Evolutionary conservation across 2,329 filamentous ascomycete genomes (phyloP), one percentile per base, ranked within the genome.

Genomic region (Trichoderma lentiforme): DNA sequence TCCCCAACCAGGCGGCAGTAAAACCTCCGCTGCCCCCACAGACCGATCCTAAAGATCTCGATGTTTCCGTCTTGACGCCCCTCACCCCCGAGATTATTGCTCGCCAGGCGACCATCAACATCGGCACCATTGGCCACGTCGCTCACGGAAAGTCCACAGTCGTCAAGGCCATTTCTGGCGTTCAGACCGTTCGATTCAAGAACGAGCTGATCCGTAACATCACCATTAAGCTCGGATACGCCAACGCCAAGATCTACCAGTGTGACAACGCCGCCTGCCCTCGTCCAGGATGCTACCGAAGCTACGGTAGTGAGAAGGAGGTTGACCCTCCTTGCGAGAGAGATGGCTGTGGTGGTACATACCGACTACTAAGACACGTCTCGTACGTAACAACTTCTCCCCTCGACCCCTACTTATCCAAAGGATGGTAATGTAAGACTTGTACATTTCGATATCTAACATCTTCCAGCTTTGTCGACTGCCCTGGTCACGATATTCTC

Each of bases 401-500:
- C 57, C 32, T 28, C 66, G 39, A 11, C 4, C 21, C 34, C 62
- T 60, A 57, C 51, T 21, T 11, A 11, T 4, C 30, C 62, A 67
- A 24, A 53, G 6, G 12, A 11, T 28, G 39, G 21, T 53, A 24
- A 53, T 8, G 61, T 28, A 14, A 53, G 39, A 18, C 14, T 60
- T 68, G 68, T n/a, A n/a, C 12, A 32, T 34, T 34, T 56, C 30
- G 57, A 69, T 63, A 43, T 14, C 36, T 64, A 1, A 34, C 53
- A 21, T 77, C 12, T 21, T 60, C 3, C 76, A 95, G 93, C 18
- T 99, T 98, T 82, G 96, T 98, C 77, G 96, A 98, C 84, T 98
- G 96, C 88, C 96, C 96, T 71, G 96, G 96, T 84, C 96, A 99
- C 93, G 96, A 99, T 86, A 99, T 99, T 94, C 95, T 99, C 83